A percentile compares a stretch with the other conserved stretches of the same genome.
These are phyloP conservation scores for Tilletia horrida DNA, from an alignment of 1,284 basidiomycete species.

Conservation along the genomic window DNA sequence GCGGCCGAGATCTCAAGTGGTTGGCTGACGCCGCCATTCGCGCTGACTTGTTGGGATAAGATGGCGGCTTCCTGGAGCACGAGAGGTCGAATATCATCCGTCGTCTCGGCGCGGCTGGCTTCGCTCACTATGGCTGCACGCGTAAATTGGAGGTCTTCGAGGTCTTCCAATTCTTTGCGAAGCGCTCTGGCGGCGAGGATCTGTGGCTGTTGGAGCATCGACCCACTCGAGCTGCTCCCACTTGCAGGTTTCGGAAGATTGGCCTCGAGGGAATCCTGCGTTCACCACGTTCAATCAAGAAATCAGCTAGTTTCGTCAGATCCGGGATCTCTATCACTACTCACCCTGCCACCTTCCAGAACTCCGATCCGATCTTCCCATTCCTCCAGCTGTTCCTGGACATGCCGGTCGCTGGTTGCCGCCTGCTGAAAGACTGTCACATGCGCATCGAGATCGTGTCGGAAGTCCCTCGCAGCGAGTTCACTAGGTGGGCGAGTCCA, in stretches of 20 bases:
- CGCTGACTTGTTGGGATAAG: slow-evolving; percentile 60
- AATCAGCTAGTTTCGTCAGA: neutral
- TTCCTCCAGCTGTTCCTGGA: slow-evolving; percentile 59
- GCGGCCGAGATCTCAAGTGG: slow-evolving; percentile 47
- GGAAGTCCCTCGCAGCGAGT: slow-evolving; percentile 56
- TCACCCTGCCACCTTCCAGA: slow-evolving; percentile 16
- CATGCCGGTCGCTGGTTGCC: slow-evolving; percentile 33
- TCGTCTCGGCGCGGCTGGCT: slow-evolving; percentile 65
- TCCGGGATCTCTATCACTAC: neutral
- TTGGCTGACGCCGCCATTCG: neutral
- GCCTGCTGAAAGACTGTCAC: slow-evolving; percentile 39
- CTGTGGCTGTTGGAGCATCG: slow-evolving; percentile 20
- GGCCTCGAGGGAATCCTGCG: slow-evolving; percentile 25
- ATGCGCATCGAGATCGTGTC: slow-evolving; percentile 34
- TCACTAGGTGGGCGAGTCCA: slow-evolving; percentile 59
- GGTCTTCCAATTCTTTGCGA: slow-evolving; percentile 71
- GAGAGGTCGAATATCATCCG: slow-evolving; percentile 72
- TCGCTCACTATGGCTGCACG: slow-evolving; percentile 64
- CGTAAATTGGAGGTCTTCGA: slow-evolving; percentile 67
- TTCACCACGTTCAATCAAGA: neutral
- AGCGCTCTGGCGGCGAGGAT: slow-evolving; percentile 62
- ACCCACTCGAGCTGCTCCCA: neutral
- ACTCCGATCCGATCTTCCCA: slow-evolving; percentile 32
- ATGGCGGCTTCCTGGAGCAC: slow-evolving; percentile 66
- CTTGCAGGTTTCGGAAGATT: slow-evolving; percentile 27